Percentiles rank a stretch among this genome's conserved stretches.
These are phyloP conservation scores for Yamadazyma tumulicola DNA, from an alignment of 805 yeast species.

Conservation along the genomic window DNA sequence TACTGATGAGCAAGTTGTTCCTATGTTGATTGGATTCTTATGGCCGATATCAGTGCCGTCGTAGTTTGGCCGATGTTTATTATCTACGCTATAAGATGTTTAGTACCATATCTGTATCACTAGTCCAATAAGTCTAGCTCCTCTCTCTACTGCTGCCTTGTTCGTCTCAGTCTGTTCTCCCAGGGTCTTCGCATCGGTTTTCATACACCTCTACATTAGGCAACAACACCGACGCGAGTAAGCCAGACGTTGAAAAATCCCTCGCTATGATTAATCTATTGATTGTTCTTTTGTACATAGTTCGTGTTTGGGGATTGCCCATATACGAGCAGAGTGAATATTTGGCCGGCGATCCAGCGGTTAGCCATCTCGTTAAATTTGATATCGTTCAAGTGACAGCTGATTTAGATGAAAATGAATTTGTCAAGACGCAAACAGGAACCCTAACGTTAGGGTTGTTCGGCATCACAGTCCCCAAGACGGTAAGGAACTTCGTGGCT, in stretches of 20 bases:
- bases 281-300: neutral
- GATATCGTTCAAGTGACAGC: constrained; percentile 29
- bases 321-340: neutral
- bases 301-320: constrained; percentile 5
- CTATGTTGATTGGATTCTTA: too few species aligned
- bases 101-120: too few species aligned
- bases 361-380: constrained; percentile 46
- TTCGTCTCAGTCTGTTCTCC: too few species aligned
- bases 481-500: constrained; percentile 33
- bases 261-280: neutral
- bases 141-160: too few species aligned
- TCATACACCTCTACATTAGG: too few species aligned
- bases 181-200: too few species aligned
- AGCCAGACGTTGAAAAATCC: too few species aligned
- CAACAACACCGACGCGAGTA: constrained; percentile 1
- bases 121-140: too few species aligned
- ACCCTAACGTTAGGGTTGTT: constrained; percentile 56
- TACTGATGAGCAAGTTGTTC: too few species aligned
- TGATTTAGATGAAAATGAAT: constrained; percentile 11
- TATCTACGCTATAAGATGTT: too few species aligned
- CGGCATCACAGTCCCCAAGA: constrained; percentile 58
- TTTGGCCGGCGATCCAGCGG: constrained; percentile 37
- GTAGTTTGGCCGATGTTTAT: too few species aligned
- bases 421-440: constrained; percentile 27
- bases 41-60: too few species aligned